Evolutionary conservation across 352 stramenopile genomes (phyloP).

Genomic region (Pythium aquatile): DNA sequence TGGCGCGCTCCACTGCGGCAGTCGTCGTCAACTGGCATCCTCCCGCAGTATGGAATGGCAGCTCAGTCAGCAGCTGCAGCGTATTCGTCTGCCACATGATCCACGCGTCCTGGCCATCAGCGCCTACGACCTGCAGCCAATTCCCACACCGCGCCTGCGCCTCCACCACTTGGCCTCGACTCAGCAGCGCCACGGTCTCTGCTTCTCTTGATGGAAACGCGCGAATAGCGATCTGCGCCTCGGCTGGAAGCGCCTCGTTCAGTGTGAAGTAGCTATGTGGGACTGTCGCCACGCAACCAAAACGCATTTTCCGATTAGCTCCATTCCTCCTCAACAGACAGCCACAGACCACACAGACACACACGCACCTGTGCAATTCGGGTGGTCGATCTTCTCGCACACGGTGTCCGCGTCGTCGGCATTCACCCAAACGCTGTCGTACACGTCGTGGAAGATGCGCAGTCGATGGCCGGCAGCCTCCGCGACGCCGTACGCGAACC

Average conservation of each 20-base stretch:
- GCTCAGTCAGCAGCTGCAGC: slow-evolving; percentile 47
- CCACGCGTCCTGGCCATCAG: slow-evolving; percentile 37
- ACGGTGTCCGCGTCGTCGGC: slow-evolving; percentile 40
- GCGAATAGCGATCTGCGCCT: slow-evolving; percentile 69
- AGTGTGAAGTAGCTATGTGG: slow-evolving; percentile 58
- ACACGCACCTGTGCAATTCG: slow-evolving; percentile 45
- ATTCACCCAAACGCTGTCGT: slow-evolving; percentile 57
- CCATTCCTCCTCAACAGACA: not conserved
- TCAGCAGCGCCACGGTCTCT: slow-evolving; percentile 51
- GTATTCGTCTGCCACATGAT: slow-evolving; percentile 69
- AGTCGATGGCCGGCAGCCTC: slow-evolving; percentile 30
- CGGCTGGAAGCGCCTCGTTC: slow-evolving; percentile 47
- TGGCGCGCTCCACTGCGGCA: not conserved
- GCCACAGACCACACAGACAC: not conserved
- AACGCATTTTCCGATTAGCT: not conserved
- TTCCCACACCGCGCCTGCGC: slow-evolving; percentile 39
- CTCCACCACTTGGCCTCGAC: slow-evolving; percentile 54
- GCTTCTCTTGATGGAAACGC: slow-evolving; percentile 61
- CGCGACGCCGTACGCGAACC: slow-evolving; percentile 45
- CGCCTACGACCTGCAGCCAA: slow-evolving; percentile 47
- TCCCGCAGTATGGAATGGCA: slow-evolving; percentile 26
- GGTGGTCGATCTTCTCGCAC: slow-evolving; percentile 43
- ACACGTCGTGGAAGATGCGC: slow-evolving; percentile 45
- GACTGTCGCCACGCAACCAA: slow-evolving; percentile 15
- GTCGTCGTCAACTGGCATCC: not conserved